Percentiles rank a stretch among this genome's conserved stretches.
phyloP scores from a whole-genome alignment of 345 rosid genomes.

The Erodium maritimum region DNA sequence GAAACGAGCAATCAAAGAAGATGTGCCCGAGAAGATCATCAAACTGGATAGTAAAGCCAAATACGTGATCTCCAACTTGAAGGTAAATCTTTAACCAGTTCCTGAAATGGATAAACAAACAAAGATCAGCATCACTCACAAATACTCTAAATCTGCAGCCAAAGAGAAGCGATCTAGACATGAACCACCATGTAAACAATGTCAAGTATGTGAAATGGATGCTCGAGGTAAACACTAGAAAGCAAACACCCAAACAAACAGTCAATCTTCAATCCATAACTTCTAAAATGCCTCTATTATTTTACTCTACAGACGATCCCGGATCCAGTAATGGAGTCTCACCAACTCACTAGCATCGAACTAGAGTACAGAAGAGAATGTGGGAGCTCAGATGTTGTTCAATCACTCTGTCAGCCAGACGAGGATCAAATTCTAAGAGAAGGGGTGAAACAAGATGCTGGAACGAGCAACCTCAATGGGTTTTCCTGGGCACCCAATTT shows the following conservation, averaged over 20 bases:
- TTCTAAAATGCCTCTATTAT: neutral
- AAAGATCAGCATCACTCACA: neutral
- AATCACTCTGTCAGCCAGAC: constrained; percentile 46
- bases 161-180: constrained; percentile 45
- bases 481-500: constrained; percentile 32
- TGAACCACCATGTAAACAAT: constrained; percentile 73
- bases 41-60: constrained; percentile 44
- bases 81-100: constrained; percentile 20
- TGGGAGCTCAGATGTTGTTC: constrained; percentile 43
- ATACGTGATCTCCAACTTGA: constrained; percentile 34
- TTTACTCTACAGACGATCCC: constrained; percentile 35
- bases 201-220: constrained; percentile 66
- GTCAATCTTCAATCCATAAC: too few relatives aligned
- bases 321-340: constrained; percentile 31
- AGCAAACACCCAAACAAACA: neutral
- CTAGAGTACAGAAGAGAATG: constrained; percentile 49
- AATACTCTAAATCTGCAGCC: constrained; percentile 22
- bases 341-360: constrained; percentile 31
- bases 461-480: constrained; percentile 17
- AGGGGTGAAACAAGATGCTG: constrained; percentile 5
- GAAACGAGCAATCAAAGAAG: constrained; percentile 52
- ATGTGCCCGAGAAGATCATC: constrained; percentile 32
- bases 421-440: constrained; percentile 24
- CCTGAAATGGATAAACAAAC: too few relatives aligned
- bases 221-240: constrained; percentile 39